Evolutionary conservation across 768 basidiomycete species (phyloP), one percentile per base, ranked within the genome.

Genomic region (Strobilomyces dryophilus): DNA sequence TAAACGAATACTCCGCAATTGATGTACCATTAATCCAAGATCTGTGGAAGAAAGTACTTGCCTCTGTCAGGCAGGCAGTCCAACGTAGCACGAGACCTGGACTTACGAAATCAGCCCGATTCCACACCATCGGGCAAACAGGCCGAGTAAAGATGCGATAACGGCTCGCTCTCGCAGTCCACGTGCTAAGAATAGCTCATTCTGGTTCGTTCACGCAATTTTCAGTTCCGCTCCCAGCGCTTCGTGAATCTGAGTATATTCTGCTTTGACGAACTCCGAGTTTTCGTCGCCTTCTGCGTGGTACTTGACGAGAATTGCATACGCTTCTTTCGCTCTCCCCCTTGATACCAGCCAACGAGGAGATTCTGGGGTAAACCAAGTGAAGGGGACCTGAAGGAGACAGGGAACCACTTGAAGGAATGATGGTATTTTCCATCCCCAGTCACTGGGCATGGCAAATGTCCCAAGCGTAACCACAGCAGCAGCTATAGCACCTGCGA

Each of bases 341-440:
- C 76, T 78, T 4, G 80, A 77, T 32, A 85, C 71, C 4, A 85
- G 74, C 83, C 83, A 85, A 40, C 81, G 76, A 15, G 84, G 84
- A 12, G 81, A 83, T 60, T 87, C 84, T 8, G 27, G 27, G 27
- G 8, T 27, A 27, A 27, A 27, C 27, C 27, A 27, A 27, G 27
- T 3, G 64, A 86, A 81, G 24, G 56, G 52, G 41, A 85, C 61
- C 55, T 85, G 84, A 20, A 84, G 65, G 14, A 73, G 31, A 54
- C 77, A 78, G 2, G 84, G 84, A 1, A 75, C 62, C 31, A 79
- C 57, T 63, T 86, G 85, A 6, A 85, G 73, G n/a, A 83, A 80
- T 1, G 59, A 65, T 0, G 83, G 84, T 21, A 85, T 83, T n/a
- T 84, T 75, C 85, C 85, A 86, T 11, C 79, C 81, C 82, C 82